Base-by-base conservation (phyloP, 495 filamentous ascomycete species). In the Parathielavia hyrcaniae region DNA sequence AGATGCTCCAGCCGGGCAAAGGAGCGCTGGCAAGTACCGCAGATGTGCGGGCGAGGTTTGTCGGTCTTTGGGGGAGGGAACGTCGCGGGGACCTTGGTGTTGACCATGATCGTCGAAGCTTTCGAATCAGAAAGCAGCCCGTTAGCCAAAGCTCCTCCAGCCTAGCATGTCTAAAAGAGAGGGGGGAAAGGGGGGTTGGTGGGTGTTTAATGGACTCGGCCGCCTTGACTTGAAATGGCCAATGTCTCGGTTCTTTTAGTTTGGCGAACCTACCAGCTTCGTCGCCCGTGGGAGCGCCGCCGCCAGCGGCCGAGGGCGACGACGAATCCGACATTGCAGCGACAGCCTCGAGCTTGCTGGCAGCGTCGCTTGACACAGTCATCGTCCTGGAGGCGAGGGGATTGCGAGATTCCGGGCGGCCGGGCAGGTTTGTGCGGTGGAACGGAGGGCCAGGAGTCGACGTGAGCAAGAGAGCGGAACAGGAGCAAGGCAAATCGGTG, bases 1-100 rank as follows among this genome's bases (percentile, higher is more conserved):
- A 99, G 76, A 74, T 99, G 93, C 74, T 99, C 93, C 63, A 99
- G 74, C 57, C 93, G 84, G 55, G 93, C 93, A 69, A 99, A 99
- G 4, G 89, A 96, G 56, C 93, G 86, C 67, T 84, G 80, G 69
- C 93, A 99, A 34, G 95, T 99, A 26, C 82, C 86, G 74, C 93
- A 99, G 54, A 95, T 85, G 72, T 99, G 93, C 51, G 93, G 93
- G 50, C 93, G 80, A 36, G 93, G 93, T 76, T 97, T 99, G 77
- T 99, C 95, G 56, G 91, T 95, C 74, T 97, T 97, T 35, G 90
- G 86, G 19, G 88, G 84, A 53, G 90, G 88, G 63, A 85, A 82
- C 60, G 69, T 60, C 17, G 69, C 61, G 35, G 75, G 62, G 35
- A 67, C 50, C 57, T 75, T 77, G 55, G 75, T 78, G 49, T 78